These are phyloP conservation scores for Macrocystidia cucumis DNA, from an alignment of 1,284 basidiomycete species.

Conservation along the genomic window DNA sequence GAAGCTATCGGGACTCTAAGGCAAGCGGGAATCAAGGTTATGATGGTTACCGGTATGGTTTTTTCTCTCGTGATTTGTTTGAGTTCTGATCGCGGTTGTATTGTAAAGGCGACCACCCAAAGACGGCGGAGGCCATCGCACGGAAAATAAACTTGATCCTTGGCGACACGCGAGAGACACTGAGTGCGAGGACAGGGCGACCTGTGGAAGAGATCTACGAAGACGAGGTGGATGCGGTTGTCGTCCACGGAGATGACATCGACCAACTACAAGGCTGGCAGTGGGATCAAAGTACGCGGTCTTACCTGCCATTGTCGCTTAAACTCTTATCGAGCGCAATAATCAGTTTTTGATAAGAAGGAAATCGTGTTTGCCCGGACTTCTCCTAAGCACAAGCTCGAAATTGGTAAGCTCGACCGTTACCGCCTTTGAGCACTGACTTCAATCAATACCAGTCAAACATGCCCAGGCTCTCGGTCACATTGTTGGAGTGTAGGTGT, in stretches of 20 bases:
- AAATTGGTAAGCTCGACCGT: conserved; percentile 42
- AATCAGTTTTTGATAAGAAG: conserved; percentile 50
- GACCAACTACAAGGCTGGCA: conserved; percentile 58
- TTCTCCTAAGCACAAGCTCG: conserved; percentile 65
- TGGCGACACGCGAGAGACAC: conserved; percentile 54
- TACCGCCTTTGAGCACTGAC: not conserved
- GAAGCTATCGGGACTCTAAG: conserved; percentile 63
- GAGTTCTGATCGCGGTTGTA: not conserved
- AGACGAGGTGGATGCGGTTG: conserved; percentile 57
- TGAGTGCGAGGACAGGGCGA: conserved; percentile 46
- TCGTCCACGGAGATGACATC: conserved; percentile 61
- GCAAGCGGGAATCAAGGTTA: conserved; percentile 63
- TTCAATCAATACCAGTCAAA: conserved; percentile 36
- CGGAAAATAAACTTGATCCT: conserved; percentile 60
- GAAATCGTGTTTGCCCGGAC: conserved; percentile 70
- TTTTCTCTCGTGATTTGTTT: conserved; percentile 1
- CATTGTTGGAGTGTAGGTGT: conserved; percentile 59
- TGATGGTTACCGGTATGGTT: conserved; percentile 57
- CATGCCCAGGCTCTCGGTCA: conserved; percentile 63
- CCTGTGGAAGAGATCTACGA: conserved; percentile 54
- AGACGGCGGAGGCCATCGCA: conserved; percentile 64
- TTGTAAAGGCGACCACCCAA: conserved; percentile 51
- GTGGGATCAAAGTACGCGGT: conserved; percentile 54
- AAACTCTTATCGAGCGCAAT: conserved; percentile 3
- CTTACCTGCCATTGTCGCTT: not conserved